Percentiles rank a stretch among this genome's conserved stretches.
These are phyloP conservation scores for Thelephora ganbajun DNA, from an alignment of 768 basidiomycete genomes.

Conservation along the genomic window DNA sequence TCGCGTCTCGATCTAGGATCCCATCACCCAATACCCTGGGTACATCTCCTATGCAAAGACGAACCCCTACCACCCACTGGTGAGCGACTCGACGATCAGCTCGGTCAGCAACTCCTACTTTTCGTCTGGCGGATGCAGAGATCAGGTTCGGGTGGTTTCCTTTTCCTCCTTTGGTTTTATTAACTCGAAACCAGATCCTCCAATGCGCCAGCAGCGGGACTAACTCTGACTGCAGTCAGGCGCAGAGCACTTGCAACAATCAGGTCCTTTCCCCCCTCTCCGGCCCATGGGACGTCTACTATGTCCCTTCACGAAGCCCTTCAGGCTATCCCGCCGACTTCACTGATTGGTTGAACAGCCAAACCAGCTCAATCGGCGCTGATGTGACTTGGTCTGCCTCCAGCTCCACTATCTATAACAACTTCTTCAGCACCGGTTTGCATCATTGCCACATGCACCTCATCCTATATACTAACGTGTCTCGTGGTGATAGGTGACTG, in stretches of 20 bases:
- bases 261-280: slow-evolving; percentile 37
- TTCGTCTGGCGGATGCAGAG: slow-evolving; percentile 31
- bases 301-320: slow-evolving; percentile 26
- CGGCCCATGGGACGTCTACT: slow-evolving; percentile 44
- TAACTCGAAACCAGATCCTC: slow-evolving; percentile 26
- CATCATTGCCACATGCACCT: too few species aligned
- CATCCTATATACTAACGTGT: too few species aligned
- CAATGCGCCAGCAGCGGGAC: slow-evolving; percentile 35
- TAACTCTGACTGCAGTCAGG: slow-evolving; percentile 36
- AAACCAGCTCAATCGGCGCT: slow-evolving; percentile 34
- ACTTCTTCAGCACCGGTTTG: slow-evolving; percentile 27
- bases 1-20: slow-evolving; percentile 15
- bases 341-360: slow-evolving; percentile 15
- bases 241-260: slow-evolving; percentile 46
- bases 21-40: slow-evolving; percentile 39
- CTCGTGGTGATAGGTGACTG: slow-evolving; percentile 25
- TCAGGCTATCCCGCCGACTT: slow-evolving; percentile 37
- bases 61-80: slow-evolving; percentile 45
- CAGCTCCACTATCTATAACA: slow-evolving; percentile 27
- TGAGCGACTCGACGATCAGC: slow-evolving; percentile 25
- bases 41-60: slow-evolving; percentile 40
- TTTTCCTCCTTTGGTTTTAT: background rate
- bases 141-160: slow-evolving; percentile 21
- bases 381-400: slow-evolving; percentile 27
- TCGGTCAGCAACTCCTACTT: slow-evolving; percentile 30